Evolutionary conservation across 1,139 yeast genomes (phyloP), one percentile per base, ranked within the genome.

Genomic region (Saccharomyces hybrid): DNA sequence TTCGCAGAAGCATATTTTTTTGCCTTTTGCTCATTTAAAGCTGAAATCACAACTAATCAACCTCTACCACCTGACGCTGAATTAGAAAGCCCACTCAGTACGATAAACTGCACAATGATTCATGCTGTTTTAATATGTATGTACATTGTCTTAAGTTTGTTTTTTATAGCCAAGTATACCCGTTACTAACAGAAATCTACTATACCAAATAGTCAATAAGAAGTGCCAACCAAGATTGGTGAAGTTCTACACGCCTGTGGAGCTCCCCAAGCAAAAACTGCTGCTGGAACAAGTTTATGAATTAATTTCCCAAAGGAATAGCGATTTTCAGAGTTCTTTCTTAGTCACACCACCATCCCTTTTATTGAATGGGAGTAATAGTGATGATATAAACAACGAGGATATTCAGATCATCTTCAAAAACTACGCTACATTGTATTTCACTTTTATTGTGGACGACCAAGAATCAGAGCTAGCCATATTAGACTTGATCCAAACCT

Each of bases 381-480:
- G 21, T 72, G 88, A 53, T 73, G 88, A 48, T 2, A 88, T 84
- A 56, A 89, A 83, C 50, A 74, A 83, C 59, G 88, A 85, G 19
- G 91, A 85, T 58, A 88, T 93, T 59, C 85, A 90, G 58, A 96
- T 93, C 56, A 91, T 93, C 34, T 93, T 93, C 72, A 79, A 97
- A 58, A 96, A 90, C 66, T 93, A 91, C 67, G 98, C 99, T 16
- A 91, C 99, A 0, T 75, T 93, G 29, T 93, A 88, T 71, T 93
- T 93, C 73, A 97, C 95, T 34, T 90, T 95, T 68, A 84, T 95
- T 47, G 98, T 91, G 11, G 99, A 95, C 71, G 95, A 88, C 61
- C 97, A 90, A 68, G 99, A 93, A 69, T 84, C 93, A 28, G 99
- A 93, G 70, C 77, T 93, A 55, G 99, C 98, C 2, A 91, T 93